Evolutionary conservation across 352 stramenopile species (phyloP).

Genomic region (Phytophthora vignae): DNA sequence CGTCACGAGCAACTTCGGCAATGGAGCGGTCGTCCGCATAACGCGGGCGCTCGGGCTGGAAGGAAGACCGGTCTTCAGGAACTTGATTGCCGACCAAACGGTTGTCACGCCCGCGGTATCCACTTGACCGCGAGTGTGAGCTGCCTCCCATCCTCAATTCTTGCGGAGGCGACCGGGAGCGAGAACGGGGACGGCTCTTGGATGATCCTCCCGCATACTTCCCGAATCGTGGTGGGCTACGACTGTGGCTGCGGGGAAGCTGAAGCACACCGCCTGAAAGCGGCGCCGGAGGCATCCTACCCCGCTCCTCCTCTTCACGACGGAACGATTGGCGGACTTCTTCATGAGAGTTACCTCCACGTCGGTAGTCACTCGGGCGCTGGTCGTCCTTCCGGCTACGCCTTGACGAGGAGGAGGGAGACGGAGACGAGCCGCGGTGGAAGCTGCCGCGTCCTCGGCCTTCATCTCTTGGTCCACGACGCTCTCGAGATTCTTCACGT

Average conservation of each 20-base stretch:
- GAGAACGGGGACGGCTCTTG: conserved; percentile 28
- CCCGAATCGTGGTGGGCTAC: conserved; percentile 35
- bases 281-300: conserved; percentile 24
- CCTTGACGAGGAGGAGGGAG: conserved; percentile 32
- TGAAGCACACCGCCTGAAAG: conserved; percentile 26
- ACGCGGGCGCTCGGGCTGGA: conserved; percentile 34
- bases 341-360: conserved; percentile 19
- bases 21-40: conserved; percentile 59
- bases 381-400: conserved; percentile 34
- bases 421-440: conserved; percentile 21
- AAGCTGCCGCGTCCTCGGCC: conserved; percentile 19
- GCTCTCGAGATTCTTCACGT: conserved; percentile 28
- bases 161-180: conserved; percentile 35
- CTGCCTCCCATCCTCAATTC: conserved; percentile 33
- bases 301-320: conserved; percentile 32
- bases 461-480: conserved; percentile 26
- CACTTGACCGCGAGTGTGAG: conserved; percentile 20
- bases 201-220: conserved; percentile 33
- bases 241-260: conserved; percentile 36
- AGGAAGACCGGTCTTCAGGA: conserved; percentile 25
- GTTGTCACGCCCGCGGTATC: conserved; percentile 37
- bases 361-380: conserved; percentile 34
- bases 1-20: conserved; percentile 58
- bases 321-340: conserved; percentile 29
- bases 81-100: conserved; percentile 32